phyloP scores from a whole-genome alignment of 306 rosid genomes.

The Quercus variabilis region DNA sequence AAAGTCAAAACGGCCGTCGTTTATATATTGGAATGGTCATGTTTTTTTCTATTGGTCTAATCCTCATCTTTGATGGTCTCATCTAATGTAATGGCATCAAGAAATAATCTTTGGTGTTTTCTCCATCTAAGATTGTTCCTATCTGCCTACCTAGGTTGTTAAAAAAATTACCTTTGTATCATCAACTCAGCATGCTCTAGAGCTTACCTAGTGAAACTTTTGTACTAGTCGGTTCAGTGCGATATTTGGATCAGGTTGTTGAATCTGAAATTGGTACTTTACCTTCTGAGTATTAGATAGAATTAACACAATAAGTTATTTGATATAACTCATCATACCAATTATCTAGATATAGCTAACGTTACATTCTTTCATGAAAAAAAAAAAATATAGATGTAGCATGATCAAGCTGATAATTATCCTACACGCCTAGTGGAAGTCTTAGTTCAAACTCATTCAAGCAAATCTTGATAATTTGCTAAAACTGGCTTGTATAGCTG shows the following conservation, averaged over 20 bases:
- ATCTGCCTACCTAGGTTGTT: too few species aligned
- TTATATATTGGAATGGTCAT: too few species aligned
- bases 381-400: not conserved
- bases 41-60: too few species aligned
- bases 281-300: not conserved
- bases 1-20: too few species aligned
- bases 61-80: too few species aligned
- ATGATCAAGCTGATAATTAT: not conserved
- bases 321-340: not conserved
- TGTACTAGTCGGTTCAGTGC: not conserved
- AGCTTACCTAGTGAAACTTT: too few species aligned
- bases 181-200: too few species aligned
- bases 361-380: not conserved
- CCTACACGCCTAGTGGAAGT: not conserved
- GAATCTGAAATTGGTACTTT: not conserved
- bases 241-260: too few species aligned
- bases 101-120: too few species aligned
- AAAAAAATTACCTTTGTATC: too few species aligned
- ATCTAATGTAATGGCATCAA: too few species aligned
- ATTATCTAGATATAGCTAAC: not conserved
- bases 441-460: not conserved
- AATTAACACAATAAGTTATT: not conserved
- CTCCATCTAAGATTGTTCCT: too few species aligned
- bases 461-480: not conserved
- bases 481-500: not conserved